Base-by-base conservation (phyloP, 345 rosid genomes). In the Citrus australasica region DNA sequence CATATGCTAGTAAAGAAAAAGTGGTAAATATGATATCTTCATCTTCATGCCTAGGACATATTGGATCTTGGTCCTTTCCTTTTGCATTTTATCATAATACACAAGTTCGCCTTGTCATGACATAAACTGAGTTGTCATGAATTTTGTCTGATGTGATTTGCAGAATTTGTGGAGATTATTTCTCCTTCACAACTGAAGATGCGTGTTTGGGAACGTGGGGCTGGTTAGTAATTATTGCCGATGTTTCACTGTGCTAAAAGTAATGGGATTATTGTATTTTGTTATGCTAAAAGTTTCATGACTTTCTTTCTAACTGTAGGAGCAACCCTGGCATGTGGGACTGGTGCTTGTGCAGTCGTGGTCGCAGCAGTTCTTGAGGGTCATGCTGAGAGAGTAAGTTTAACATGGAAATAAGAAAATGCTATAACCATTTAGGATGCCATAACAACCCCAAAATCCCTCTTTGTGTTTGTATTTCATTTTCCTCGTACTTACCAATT, bases 171-270 rank as follows among this genome's bases (percentile, higher is more conserved):
- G 74, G 94, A 94, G 88, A 90, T 97, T 67, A 67, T 86, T 62
- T 92, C 99, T 64, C 91, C 83, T 81, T 87, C 93, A 33, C 98
- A 90, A 81, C 86, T 94, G 76, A 97, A 94, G 87, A 94, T 97
- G 98, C 93, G 93, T 62, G 98, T 94, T 25, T 94, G 99, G 99
- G 98, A 97, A 86, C 98, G 98, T 6, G 98, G 99, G 30, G 98
- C 98, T 82, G 98, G 98, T 92, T 73, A 80, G 88, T 75, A 76
- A 7, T 67, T 74, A 37, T 73, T 59, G 59, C 30, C 13, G 13
- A 60, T 32, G 35, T 3, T 38, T 69, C 16, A 28, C 30, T 9
- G 4, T 69, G 25, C 11, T 51, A 28, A 13, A 56, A 24, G 51
- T 66, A 14, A 2, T 22, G 58, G 60, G n/a, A 78, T 70, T 40